Evolutionary conservation across 441 rosid species (phyloP).

Genomic region (Euphorbia celastroides): DNA sequence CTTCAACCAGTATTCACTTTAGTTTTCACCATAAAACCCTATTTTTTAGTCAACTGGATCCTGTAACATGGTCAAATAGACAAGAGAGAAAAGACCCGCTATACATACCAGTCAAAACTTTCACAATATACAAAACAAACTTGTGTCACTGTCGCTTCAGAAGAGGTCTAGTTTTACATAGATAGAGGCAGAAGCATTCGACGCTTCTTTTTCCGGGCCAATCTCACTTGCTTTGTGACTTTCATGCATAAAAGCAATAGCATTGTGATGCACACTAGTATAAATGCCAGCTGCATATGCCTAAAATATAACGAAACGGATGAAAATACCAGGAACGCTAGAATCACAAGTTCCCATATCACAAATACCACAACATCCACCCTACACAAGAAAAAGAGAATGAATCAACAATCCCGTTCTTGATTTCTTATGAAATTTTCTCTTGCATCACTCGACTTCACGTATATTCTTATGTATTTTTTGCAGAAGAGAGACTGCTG

Average conservation of each 20-base stretch:
- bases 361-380: slow-evolving; percentile 83
- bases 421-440: too few relatives aligned
- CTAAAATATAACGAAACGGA: slow-evolving; percentile 86
- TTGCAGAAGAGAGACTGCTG: background rate
- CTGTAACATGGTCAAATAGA: slow-evolving; percentile 10
- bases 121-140: slow-evolving; percentile 27
- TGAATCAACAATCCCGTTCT: background rate
- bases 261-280: slow-evolving; percentile 60
- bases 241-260: slow-evolving; percentile 78
- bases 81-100: slow-evolving; percentile 10
- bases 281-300: slow-evolving; percentile 58
- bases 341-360: slow-evolving; percentile 79
- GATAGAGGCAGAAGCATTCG: slow-evolving; percentile 99
- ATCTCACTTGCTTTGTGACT: slow-evolving; percentile 68
- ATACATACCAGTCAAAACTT: slow-evolving; percentile 18
- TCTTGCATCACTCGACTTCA: too few relatives aligned
- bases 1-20: slow-evolving; percentile 6
- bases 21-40: slow-evolving; percentile 13
- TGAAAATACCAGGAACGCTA: slow-evolving; percentile 85
- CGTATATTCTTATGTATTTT: too few relatives aligned
- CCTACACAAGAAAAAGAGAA: slow-evolving; percentile 43
- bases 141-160: slow-evolving; percentile 9
- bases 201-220: slow-evolving; percentile 79
- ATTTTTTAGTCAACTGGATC: slow-evolving; percentile 14
- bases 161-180: slow-evolving; percentile 45